Evolutionary conservation across 805 yeast genomes (phyloP), one percentile per base, ranked within the genome.

Genomic region (Zygoascus bituminiphila): DNA sequence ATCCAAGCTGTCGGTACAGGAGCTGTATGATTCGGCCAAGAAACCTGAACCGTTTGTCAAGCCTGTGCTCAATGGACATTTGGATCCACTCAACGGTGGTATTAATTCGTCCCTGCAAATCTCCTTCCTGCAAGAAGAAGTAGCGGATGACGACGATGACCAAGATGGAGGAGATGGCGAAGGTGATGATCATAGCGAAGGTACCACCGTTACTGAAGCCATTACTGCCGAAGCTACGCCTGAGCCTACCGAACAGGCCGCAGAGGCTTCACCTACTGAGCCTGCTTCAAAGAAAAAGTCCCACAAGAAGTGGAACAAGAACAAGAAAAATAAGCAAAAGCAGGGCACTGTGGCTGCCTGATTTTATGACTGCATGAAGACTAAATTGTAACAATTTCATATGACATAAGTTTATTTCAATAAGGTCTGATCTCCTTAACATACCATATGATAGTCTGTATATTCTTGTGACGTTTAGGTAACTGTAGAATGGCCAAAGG

Each of bases 41-140:
- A 14, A 20, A 24, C 44, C 37, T n/a, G 21, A 19, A 40, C 31
- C 43, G 5, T 15, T 24, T 4, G 20, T 23, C 14, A 40, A 40
- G 20, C 24, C 43, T 4, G 9, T n/a, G 31, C 26, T 15, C 3
- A 40, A 40, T 22, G 43, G 43, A 10, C 26, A 15, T 26, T 14
- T 17, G n/a, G 42, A 39, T 20, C 22, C 50, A 12, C 35, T 26
- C 7, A 35, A 17, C 21, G 44, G 20, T 20, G 41, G 36, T 10
- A 39, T 22, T 21, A 26, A 19, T 14, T 29, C 49, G 9, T 35
- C 23, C 9, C 47, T 38, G 14, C 40, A 50, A 26, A 53, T 54
- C 21, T 54, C 58, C 3, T 54, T 54, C 36, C 36, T 54, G 42
- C 56, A 53, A 26, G 53, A 53, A 22, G 57, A 54, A 44, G 54